Evolutionary conservation across 1,284 basidiomycete species (phyloP).

Genomic region (Pyrrhoderma noxium): DNA sequence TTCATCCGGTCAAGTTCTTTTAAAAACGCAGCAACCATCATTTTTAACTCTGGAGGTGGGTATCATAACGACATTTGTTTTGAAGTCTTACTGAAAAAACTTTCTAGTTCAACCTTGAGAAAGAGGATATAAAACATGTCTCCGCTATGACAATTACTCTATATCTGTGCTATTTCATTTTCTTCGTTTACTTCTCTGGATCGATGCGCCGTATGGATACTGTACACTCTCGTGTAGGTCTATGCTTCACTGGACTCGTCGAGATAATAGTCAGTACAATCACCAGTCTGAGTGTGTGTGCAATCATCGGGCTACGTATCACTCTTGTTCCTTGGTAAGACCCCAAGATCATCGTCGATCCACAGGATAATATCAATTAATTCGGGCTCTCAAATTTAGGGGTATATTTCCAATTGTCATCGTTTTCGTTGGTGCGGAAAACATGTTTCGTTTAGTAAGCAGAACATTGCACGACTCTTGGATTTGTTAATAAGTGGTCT

Average conservation of each 20-base stretch:
- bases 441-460: slow-evolving; percentile 90
- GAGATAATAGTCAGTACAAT: slow-evolving; percentile 90
- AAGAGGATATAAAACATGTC: slow-evolving; percentile 29
- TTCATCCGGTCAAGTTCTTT: slow-evolving; percentile 36
- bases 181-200: slow-evolving; percentile 73
- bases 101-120: slow-evolving; percentile 27
- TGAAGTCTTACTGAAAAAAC: slow-evolving; percentile 4
- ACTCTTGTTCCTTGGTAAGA: slow-evolving; percentile 82
- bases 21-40: slow-evolving; percentile 49
- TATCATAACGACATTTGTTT: background rate
- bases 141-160: slow-evolving; percentile 66
- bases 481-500: background rate
- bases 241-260: slow-evolving; percentile 89
- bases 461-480: background rate
- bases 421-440: slow-evolving; percentile 92
- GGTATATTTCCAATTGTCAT: slow-evolving; percentile 89
- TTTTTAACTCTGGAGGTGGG: slow-evolving; percentile 66
- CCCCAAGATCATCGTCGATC: background rate
- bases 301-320: slow-evolving; percentile 75
- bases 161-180: slow-evolving; percentile 72
- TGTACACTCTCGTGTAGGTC: slow-evolving; percentile 86
- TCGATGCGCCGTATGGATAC: slow-evolving; percentile 75
- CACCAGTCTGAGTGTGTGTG: slow-evolving; percentile 88
- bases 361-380: background rate
- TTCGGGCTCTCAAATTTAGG: slow-evolving; percentile 34